Evolutionary conservation across 2,329 filamentous ascomycete genomes (phyloP).

Genomic region (Cladosporium sp.): DNA sequence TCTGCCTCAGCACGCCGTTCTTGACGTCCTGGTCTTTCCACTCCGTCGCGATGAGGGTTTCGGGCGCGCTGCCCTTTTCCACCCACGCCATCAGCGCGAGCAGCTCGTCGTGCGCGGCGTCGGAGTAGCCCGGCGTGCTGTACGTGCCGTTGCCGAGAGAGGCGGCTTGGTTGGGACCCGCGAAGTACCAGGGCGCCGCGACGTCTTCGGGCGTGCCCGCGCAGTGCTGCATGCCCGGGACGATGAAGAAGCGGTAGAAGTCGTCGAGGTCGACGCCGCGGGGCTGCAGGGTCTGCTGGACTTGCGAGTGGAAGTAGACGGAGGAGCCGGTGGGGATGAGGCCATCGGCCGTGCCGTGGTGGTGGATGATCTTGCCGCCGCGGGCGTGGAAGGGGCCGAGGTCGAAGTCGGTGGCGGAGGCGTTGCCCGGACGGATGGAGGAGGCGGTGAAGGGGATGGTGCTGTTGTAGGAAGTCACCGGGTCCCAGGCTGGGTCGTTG

Average conservation of each 20-base stretch:
- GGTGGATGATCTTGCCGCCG: slow-evolving; percentile 45
- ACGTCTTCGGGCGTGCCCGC: slow-evolving; percentile 36
- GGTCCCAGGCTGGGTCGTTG: slow-evolving; percentile 41
- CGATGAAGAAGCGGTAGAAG: slow-evolving; percentile 47
- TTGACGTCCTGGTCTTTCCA: slow-evolving; percentile 35
- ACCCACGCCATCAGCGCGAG: slow-evolving; percentile 42
- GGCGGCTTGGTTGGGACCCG: slow-evolving; percentile 39
- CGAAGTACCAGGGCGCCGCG: slow-evolving; percentile 50
- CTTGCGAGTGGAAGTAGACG: slow-evolving; percentile 53
- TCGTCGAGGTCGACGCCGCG: slow-evolving; percentile 39
- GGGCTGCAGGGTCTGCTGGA: slow-evolving; percentile 40
- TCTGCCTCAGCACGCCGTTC: slow-evolving; percentile 37
- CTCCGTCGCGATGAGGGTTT: slow-evolving; percentile 39
- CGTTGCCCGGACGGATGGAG: slow-evolving; percentile 48
- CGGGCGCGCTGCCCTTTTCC: slow-evolving; percentile 40
- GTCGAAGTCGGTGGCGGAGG: slow-evolving; percentile 51
- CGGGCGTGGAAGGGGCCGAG: slow-evolving; percentile 46
- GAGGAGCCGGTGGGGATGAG: slow-evolving; percentile 54
- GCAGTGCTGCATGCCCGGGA: slow-evolving; percentile 49
- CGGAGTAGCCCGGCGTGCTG: slow-evolving; percentile 36
- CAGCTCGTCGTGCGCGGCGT: slow-evolving; percentile 38
- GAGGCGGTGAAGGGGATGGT: slow-evolving; percentile 43
- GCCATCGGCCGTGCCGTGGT: slow-evolving; percentile 48
- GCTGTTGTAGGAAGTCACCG: slow-evolving; percentile 40
- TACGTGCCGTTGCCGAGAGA: slow-evolving; percentile 23